Percentiles rank a stretch among this genome's conserved stretches.
phyloP scores from a whole-genome alignment of 2,329 filamentous ascomycete genomes.

The Botrytis squamosa region DNA sequence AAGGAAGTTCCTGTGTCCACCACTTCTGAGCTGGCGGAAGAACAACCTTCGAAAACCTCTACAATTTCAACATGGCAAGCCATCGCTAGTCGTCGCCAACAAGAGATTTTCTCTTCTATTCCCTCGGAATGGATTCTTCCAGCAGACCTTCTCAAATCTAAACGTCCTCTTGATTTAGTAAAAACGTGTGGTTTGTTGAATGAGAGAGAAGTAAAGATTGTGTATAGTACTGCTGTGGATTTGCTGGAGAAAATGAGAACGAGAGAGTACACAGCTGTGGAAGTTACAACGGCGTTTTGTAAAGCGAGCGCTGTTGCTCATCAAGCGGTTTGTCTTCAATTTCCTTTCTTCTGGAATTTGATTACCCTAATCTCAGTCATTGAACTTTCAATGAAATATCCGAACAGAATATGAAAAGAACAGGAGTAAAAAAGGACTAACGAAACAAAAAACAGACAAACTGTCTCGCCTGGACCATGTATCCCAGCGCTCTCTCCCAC shows the following conservation, averaged over 20 bases:
- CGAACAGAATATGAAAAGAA: background rate
- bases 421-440: slow-evolving; percentile 28
- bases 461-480: slow-evolving; percentile 49
- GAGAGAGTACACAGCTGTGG: slow-evolving; percentile 45
- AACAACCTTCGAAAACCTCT: background rate
- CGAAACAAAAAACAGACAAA: slow-evolving; percentile 35
- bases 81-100: background rate
- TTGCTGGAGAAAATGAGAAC: slow-evolving; percentile 39
- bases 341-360: no score
- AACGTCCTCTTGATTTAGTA: background rate
- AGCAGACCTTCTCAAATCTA: background rate
- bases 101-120: background rate
- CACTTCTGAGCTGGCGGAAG: background rate
- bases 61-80: background rate
- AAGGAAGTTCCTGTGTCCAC: background rate
- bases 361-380: background rate
- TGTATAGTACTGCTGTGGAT: slow-evolving; percentile 29
- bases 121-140: slow-evolving; percentile 4
- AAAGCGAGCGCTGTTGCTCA: slow-evolving; percentile 55
- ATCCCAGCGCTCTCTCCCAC: slow-evolving; percentile 45
- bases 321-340: slow-evolving; percentile 46
- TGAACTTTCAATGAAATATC: background rate
- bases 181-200: background rate
- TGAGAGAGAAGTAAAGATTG: slow-evolving; percentile 28
- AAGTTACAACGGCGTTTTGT: slow-evolving; percentile 52